These are phyloP conservation scores for Aspergillus sp. DNA, from an alignment of 2,329 filamentous ascomycete genomes.

Conservation along the genomic window DNA sequence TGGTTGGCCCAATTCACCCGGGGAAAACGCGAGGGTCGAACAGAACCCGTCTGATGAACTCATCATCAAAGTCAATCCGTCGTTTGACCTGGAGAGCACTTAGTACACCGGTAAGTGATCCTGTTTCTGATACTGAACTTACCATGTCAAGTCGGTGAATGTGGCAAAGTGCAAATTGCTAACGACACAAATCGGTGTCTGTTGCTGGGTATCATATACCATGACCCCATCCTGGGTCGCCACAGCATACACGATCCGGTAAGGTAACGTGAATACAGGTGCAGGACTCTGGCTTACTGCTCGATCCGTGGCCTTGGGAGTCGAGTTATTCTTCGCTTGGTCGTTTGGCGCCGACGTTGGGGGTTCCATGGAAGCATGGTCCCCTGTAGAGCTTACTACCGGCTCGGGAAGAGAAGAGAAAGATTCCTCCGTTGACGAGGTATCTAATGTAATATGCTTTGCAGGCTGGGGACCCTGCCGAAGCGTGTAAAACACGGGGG, in stretches of 20 bases:
- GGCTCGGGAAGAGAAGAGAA: conserved; percentile 85
- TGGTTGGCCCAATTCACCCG: conserved; percentile 80
- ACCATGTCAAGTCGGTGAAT: conserved; percentile 96
- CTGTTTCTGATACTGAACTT: conserved; percentile 41
- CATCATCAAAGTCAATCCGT: conserved; percentile 79
- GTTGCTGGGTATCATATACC: conserved; percentile 95
- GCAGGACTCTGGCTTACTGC: conserved; percentile 58
- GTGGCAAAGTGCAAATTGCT: conserved; percentile 97
- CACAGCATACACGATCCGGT: conserved; percentile 94
- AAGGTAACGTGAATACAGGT: conserved; percentile 77
- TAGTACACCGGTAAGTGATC: conserved; percentile 13
- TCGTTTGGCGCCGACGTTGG: conserved; percentile 57
- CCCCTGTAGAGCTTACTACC: conserved; percentile 55
- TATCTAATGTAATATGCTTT: conserved; percentile 92
- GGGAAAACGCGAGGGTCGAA: conserved; percentile 80
- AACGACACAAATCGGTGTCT: conserved; percentile 88
- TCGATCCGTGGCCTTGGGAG: conserved; percentile 54
- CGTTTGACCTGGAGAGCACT: conserved; percentile 63
- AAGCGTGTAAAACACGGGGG: conserved; percentile 82
- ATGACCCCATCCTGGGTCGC: conserved; percentile 95
- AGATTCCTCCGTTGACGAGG: conserved; percentile 79
- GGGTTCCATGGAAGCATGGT: conserved; percentile 71
- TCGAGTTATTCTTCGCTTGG: conserved; percentile 55
- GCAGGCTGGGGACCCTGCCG: conserved; percentile 69
- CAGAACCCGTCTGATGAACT: conserved; percentile 99